A percentile compares a stretch with the other conserved stretches of the same genome.
These are phyloP conservation scores for Epichloe gansuensis DNA, from an alignment of 2,329 filamentous ascomycete species.

Conservation along the genomic window DNA sequence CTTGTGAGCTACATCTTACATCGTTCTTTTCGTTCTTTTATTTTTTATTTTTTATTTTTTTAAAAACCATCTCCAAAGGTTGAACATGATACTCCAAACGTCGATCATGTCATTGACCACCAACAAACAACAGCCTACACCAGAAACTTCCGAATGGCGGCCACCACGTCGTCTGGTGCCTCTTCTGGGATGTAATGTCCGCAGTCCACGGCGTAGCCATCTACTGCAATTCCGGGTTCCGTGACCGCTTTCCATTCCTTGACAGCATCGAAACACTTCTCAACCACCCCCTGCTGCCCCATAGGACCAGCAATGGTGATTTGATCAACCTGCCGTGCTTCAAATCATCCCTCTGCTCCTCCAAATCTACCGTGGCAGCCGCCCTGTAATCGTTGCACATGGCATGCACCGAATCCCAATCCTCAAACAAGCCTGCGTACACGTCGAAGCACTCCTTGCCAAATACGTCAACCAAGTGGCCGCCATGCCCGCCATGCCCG, in stretches of 20 bases:
- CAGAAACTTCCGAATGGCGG: conserved; percentile 28
- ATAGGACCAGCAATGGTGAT: conserved; percentile 36
- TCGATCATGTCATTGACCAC: no score
- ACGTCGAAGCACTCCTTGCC: conserved; percentile 22
- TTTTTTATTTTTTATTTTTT: background rate
- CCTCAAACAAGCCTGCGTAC: conserved; percentile 30
- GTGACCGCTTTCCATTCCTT: conserved; percentile 38
- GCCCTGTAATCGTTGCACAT: conserved; percentile 47
- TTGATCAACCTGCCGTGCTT: conserved; percentile 29
- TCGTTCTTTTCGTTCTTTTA: background rate
- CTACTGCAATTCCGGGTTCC: conserved; percentile 21
- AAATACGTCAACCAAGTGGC: conserved; percentile 22
- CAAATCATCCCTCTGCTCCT: conserved; percentile 34
- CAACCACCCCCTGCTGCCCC: conserved; percentile 36
- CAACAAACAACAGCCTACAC: background rate
- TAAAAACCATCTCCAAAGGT: no score
- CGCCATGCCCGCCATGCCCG: conserved; percentile 21
- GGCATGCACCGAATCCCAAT: conserved; percentile 30
- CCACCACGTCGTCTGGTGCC: conserved; percentile 32
- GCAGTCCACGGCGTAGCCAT: conserved; percentile 31
- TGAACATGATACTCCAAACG: no score
- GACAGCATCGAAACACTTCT: conserved; percentile 34
- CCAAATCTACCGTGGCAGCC: conserved; percentile 37
- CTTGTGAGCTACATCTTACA: no score
- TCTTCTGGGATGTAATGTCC: conserved; percentile 42